Evolutionary conservation across 2,329 filamentous ascomycete genomes (phyloP), one percentile per base, ranked within the genome.

Genomic region (Fusarium sp.): DNA sequence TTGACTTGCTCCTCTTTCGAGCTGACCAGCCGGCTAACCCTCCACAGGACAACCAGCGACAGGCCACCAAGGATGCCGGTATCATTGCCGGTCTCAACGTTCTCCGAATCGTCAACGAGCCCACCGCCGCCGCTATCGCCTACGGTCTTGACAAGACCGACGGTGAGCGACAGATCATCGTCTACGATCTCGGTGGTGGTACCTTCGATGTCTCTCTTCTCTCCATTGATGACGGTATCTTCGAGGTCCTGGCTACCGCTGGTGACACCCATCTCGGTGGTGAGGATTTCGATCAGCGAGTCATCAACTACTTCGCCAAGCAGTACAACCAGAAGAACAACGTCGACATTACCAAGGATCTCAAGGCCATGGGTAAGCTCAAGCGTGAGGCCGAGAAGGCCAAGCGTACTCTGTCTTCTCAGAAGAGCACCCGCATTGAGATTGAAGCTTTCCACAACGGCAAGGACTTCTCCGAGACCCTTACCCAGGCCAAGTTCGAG

Each of bases 381-480:
- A 98, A 98, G 94, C 95, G 96, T 80, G 96, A 98, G 86, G 96
- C 96, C 79, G 96, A 99, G 87, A 98, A 98, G 92, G 96, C 96
- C 87, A 99, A 99, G 93, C 94, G 96, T 82, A 97, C 95, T 79
- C 92, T 99, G 65, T 98, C 94, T 81, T 96, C 94, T 77, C 94
- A 97, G 88, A 95, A 94, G 92, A 95, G 93, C 76, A 94, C 94
- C 77, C 93, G 94, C 79, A 95, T 98, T 79, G 96, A 98, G 87
- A 98, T 99, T 76, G 96, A 99, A 86, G 92, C 94, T 78, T 97
- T 99, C 93, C 93, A 94, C 87, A 91, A 97, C 79, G 96, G 96
- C 88, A 92, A 97, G 78, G 96, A 98, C 85, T 98, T 98, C 90
- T 98, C 95, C 55, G 96, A 98, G 91, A 98, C 95, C 73, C 91